Conservation (phyloP, 1,284 basidiomycete species). For the Anthracocystis panici-leucophaei region DNA sequence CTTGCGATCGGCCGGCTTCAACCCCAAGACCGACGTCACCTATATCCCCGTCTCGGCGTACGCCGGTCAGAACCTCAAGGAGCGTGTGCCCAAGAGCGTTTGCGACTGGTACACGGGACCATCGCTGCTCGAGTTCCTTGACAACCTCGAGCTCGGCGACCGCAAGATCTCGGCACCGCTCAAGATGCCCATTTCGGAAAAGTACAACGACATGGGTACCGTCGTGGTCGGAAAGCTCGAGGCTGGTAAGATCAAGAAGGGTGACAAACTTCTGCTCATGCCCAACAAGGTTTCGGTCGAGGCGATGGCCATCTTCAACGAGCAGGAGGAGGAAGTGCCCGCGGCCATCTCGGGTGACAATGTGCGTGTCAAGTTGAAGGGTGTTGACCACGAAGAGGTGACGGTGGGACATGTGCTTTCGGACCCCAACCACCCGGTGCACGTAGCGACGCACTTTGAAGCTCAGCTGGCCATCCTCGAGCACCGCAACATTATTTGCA, state of each 20-base stretch:
- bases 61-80: slow-evolving; percentile 68
- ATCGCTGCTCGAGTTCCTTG: slow-evolving; percentile 62
- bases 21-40: slow-evolving; percentile 68
- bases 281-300: slow-evolving; percentile 66
- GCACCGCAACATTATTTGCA: slow-evolving; percentile 68
- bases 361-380: slow-evolving; percentile 68
- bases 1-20: slow-evolving; percentile 64
- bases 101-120: slow-evolving; percentile 67
- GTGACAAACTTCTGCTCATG: slow-evolving; percentile 64
- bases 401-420: slow-evolving; percentile 65
- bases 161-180: slow-evolving; percentile 67
- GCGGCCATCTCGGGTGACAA: slow-evolving; percentile 69
- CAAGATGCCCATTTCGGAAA: slow-evolving; percentile 69
- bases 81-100: slow-evolving; percentile 55
- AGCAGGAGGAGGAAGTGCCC: slow-evolving; percentile 68
- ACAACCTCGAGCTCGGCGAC: slow-evolving; percentile 63
- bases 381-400: slow-evolving; percentile 67
- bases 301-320: slow-evolving; percentile 64
- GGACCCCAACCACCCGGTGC: slow-evolving; percentile 62
- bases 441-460: slow-evolving; percentile 67
- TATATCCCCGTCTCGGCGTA: slow-evolving; percentile 69
- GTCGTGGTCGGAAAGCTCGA: slow-evolving; percentile 69
- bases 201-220: slow-evolving; percentile 70
- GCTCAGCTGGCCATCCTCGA: slow-evolving; percentile 69
- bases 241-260: slow-evolving; percentile 65